phyloP scores from a whole-genome alignment of 495 filamentous ascomycete species.

The Podospora comata region DNA sequence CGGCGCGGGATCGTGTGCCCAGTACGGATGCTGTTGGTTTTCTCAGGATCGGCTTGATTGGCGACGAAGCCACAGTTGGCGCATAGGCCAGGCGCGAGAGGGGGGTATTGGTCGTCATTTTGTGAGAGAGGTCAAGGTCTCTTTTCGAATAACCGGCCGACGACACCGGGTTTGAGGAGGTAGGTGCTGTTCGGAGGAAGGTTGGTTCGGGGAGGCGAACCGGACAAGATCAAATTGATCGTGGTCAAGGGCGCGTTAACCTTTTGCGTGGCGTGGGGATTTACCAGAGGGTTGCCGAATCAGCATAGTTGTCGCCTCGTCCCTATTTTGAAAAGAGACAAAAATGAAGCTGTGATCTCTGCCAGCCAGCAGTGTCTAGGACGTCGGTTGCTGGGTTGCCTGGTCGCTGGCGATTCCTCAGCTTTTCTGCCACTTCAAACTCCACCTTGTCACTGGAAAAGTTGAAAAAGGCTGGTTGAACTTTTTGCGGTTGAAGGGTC shows the following conservation, averaged over 20 bases:
- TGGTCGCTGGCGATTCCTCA: conserved; percentile 4
- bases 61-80: conserved; percentile 22
- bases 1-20: conserved; percentile 37
- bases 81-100: conserved; percentile 15
- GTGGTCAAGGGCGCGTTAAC: background rate
- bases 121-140: background rate
- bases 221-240: background rate
- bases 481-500: conserved; percentile 9
- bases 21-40: conserved; percentile 33
- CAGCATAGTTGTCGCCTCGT: background rate
- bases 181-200: background rate
- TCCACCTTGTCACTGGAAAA: conserved; percentile 16
- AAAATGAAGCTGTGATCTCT: background rate
- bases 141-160: background rate
- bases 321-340: conserved; percentile 7
- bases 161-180: background rate
- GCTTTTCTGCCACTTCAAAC: conserved; percentile 18
- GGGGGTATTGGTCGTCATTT: conserved; percentile 34
- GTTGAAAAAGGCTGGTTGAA: background rate
- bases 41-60: conserved; percentile 49
- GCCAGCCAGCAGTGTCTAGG: conserved; percentile 5
- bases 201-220: background rate
- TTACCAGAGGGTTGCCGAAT: background rate
- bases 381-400: background rate
- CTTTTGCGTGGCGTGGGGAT: background rate